A percentile compares a stretch with the other conserved stretches of the same genome.
Conservation (phyloP, 371 early-diverging fungal genomes). For the Coelomomyces lativittatus region DNA sequence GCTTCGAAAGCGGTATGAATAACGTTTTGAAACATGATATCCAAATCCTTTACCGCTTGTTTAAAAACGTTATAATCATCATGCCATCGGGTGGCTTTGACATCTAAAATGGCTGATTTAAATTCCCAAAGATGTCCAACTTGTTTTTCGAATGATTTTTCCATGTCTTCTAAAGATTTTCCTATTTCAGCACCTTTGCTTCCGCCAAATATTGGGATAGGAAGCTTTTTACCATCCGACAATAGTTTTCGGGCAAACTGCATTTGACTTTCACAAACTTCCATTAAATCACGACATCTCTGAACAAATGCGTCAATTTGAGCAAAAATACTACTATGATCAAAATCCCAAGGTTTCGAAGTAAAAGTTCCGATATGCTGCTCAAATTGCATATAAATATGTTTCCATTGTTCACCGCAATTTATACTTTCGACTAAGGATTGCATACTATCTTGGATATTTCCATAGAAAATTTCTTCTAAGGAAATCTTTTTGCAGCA, state of each 20-base stretch:
- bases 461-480: conserved; percentile 34
- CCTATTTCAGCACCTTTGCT: conserved; percentile 24
- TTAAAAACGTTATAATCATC: conserved; percentile 41
- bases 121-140: conserved; percentile 17
- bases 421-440: conserved; percentile 25
- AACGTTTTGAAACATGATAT: conserved; percentile 39
- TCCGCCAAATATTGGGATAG: conserved; percentile 34
- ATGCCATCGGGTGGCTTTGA: conserved; percentile 40
- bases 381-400: conserved; percentile 13
- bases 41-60: conserved; percentile 36
- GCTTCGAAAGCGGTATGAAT: conserved; percentile 30
- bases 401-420: conserved; percentile 38
- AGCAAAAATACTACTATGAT: conserved; percentile 38
- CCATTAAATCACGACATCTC: conserved; percentile 27
- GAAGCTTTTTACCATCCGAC: conserved; percentile 18
- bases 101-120: conserved; percentile 18
- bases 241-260: conserved; percentile 30
- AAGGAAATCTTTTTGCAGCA: conserved; percentile 30
- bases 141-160: conserved; percentile 23
- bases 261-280: conserved; percentile 42
- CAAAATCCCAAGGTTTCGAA: conserved; percentile 23
- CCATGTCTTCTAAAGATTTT: conserved; percentile 35
- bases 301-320: conserved; percentile 42
- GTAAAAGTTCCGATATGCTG: conserved; percentile 16
- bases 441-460: conserved; percentile 19